Evolutionary conservation across 164 flowering plant species (phyloP), one percentile per base, ranked within the genome.

Genomic region (Chimonanthus praecox): DNA sequence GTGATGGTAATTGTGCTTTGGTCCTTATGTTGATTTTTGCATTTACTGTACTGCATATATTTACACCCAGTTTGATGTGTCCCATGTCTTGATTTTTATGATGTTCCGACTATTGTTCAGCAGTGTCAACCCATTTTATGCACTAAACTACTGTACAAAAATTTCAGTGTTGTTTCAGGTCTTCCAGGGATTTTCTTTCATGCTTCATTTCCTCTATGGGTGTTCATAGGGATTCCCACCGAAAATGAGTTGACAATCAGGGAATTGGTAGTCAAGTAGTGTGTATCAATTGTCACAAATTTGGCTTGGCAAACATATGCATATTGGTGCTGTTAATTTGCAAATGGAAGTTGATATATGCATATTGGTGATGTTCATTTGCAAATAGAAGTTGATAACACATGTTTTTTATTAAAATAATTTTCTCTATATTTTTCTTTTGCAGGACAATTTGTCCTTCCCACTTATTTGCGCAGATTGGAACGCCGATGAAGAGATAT

Each of bases 401-500:
- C 10, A 13, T 61, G 44, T 71, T 6, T 54, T 49, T 61, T 47
- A 16, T 47, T 51, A 33, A 21, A 21, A 50, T 58, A 6, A 11
- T 54, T 54, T 16, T 58, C 44, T 73, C 54, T 33, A 6, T 49
- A 7, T 43, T 11, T 63, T 65, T 71, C 50, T 18, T 74, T 49
- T 69, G 67, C 90, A 96, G 99, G 99, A 96, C 75, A 92, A 89
- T 79, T 76, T 96, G 78, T 88, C 97, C 62, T 92, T 92, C 77
- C 99, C 98, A 9, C 89, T 96, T 45, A 79, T 96, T 74, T 87
- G 89, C 81, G 85, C 92, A n/a, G 97, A 96, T 76, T 96, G 99
- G 99, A 90, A 94, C 89, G 97, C 98, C 61, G 99, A 96, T 84
- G 99, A 96, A 80, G 99, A 96, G 81, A 92, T 88, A 61, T 69